Evolutionary conservation across 371 early-diverging fungal species (phyloP).

Genomic region (Umbelopsis sp.): DNA sequence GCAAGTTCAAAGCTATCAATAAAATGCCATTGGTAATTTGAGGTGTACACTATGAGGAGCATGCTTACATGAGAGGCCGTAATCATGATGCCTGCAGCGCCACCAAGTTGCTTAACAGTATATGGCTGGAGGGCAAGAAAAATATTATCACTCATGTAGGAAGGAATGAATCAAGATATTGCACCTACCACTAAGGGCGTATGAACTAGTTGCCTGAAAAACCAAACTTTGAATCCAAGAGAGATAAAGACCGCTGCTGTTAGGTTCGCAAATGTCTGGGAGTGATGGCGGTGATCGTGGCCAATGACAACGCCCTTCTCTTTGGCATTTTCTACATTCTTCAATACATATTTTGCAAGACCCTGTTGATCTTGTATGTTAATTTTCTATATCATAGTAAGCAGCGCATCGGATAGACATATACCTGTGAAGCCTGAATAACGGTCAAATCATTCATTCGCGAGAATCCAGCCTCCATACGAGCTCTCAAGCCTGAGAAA

Average conservation of each 20-base stretch:
- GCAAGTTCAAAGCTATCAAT: neutral
- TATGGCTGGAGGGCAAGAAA: slow-evolving; percentile 59
- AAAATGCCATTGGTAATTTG: neutral
- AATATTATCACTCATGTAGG: neutral
- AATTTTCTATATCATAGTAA: neutral
- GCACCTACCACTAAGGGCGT: slow-evolving; percentile 82
- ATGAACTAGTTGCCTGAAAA: slow-evolving; percentile 74
- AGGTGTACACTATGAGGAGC: neutral
- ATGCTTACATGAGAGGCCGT: slow-evolving; percentile 88
- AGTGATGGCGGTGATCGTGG: slow-evolving; percentile 94
- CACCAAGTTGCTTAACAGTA: slow-evolving; percentile 74
- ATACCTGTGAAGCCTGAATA: slow-evolving; percentile 85
- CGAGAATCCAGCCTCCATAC: slow-evolving; percentile 96
- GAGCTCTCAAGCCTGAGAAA: slow-evolving; percentile 79
- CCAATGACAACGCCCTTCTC: slow-evolving; percentile 90
- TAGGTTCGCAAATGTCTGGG: slow-evolving; percentile 80
- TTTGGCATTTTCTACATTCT: slow-evolving; percentile 56
- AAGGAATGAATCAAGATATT: neutral
- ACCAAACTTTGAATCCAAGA: slow-evolving; percentile 85
- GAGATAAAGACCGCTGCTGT: slow-evolving; percentile 86
- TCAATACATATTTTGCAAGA: slow-evolving; percentile 61
- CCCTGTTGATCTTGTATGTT: slow-evolving; percentile 40
- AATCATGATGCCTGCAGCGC: slow-evolving; percentile 95
- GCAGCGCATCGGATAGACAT: neutral
- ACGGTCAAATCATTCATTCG: slow-evolving; percentile 95